These are phyloP conservation scores for Malus asiatica DNA, from an alignment of 306 rosid species.

Conservation along the genomic window DNA sequence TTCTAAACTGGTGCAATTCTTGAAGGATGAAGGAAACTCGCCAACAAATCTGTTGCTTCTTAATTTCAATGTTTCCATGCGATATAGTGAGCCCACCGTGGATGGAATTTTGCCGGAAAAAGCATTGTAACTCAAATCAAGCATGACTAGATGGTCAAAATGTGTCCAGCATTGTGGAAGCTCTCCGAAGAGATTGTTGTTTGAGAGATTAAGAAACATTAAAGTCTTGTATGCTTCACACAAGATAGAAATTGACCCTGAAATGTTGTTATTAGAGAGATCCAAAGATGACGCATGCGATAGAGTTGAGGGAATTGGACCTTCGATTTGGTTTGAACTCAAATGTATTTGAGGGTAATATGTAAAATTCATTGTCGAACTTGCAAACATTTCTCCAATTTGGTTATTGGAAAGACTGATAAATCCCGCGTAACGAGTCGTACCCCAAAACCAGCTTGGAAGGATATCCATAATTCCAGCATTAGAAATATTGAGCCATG, in stretches of 20 bases:
- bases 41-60: no score
- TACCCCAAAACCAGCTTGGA: neutral
- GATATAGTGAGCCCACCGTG: neutral
- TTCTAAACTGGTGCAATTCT: no score
- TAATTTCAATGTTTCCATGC: neutral
- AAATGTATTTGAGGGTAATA: fast-evolving
- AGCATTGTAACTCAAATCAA: neutral
- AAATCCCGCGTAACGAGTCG: fast-evolving
- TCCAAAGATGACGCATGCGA: no score
- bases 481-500: neutral
- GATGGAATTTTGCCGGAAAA: neutral
- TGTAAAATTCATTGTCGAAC: neutral
- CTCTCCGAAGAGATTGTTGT: neutral
- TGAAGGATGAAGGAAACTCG: no score
- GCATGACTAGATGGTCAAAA: neutral
- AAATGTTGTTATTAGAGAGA: no score
- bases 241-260: no score
- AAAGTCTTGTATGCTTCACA: no score
- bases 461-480: neutral
- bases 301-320: no score
- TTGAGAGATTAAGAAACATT: slow-evolving; percentile 3
- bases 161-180: neutral
- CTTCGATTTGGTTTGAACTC: neutral
- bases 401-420: neutral
- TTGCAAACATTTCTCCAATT: neutral